Evolutionary conservation across 2,329 filamentous ascomycete species (phyloP).

Genomic region (Teratosphaeria viscida): DNA sequence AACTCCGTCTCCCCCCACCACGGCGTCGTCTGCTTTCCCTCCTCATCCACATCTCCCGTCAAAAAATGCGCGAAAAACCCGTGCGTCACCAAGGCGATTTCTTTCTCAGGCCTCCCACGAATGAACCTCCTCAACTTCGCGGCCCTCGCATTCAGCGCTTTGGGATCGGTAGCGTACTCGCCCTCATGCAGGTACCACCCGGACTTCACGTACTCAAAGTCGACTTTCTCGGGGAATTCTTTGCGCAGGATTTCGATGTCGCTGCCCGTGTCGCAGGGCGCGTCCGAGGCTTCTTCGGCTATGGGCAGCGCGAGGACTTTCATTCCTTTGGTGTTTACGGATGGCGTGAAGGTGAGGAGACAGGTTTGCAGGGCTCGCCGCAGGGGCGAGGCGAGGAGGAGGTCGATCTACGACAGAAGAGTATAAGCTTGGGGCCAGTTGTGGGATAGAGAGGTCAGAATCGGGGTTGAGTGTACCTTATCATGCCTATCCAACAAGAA

Average conservation of each 20-base stretch:
- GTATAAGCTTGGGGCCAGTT: not conserved
- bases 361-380: constrained; percentile 20
- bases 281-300: constrained; percentile 20
- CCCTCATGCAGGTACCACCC: constrained; percentile 20
- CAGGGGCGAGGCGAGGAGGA: constrained; percentile 21
- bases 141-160: constrained; percentile 15
- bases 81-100: constrained; percentile 21
- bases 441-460: not conserved
- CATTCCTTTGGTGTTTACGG: constrained; percentile 12
- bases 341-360: constrained; percentile 14
- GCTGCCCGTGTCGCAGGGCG: constrained; percentile 18
- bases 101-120: constrained; percentile 15
- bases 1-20: constrained; percentile 23
- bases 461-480: too few relatives aligned
- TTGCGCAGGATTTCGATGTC: constrained; percentile 8
- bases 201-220: constrained; percentile 15
- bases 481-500: too few relatives aligned
- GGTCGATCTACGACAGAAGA: constrained; percentile 13
- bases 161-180: constrained; percentile 15
- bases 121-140: constrained; percentile 18
- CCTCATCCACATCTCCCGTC: constrained; percentile 19
- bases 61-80: constrained; percentile 22
- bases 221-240: constrained; percentile 16
- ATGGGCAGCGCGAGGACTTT: constrained; percentile 17
- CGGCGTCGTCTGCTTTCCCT: constrained; percentile 20